Conservation (phyloP, 2,329 filamentous ascomycete species). For the Microdochium paspali region DNA sequence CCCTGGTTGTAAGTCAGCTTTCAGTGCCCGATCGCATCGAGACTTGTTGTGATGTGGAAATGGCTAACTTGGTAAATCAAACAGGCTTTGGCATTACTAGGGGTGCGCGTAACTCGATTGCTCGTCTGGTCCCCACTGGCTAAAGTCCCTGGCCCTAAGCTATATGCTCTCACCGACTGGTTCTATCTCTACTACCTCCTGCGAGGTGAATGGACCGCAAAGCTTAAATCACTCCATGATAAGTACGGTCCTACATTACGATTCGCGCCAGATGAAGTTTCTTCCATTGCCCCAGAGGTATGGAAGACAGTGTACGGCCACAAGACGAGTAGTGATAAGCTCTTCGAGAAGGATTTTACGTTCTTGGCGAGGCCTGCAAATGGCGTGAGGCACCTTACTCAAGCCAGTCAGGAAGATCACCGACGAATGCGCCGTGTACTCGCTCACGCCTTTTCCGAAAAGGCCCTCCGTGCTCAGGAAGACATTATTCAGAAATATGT, state of each 20-base stretch:
- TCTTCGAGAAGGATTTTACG: not conserved
- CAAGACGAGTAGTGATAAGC: not conserved
- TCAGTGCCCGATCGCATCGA: too few species aligned
- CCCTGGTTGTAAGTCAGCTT: too few species aligned
- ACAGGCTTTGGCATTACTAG: too few species aligned
- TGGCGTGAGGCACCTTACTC: constrained; percentile 7
- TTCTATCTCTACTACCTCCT: not conserved
- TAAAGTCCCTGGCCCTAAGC: not conserved
- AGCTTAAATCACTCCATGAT: not conserved
- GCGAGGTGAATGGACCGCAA: not conserved
- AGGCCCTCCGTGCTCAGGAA: not conserved
- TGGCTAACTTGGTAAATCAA: too few species aligned
- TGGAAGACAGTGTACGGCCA: constrained; percentile 1
- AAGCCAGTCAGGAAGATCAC: not conserved
- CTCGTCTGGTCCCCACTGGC: too few species aligned
- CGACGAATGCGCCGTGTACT: not conserved
- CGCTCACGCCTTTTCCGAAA: not conserved
- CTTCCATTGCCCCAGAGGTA: not conserved
- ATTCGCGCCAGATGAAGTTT: not conserved
- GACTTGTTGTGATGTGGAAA: too few species aligned
- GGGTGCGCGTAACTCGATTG: too few species aligned
- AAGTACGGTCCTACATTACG: not conserved
- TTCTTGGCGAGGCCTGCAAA: not conserved
- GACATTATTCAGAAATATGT: not conserved
- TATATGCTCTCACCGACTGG: not conserved